Conservation (phyloP, 345 rosid genomes). For the Citrus australasica region DNA sequence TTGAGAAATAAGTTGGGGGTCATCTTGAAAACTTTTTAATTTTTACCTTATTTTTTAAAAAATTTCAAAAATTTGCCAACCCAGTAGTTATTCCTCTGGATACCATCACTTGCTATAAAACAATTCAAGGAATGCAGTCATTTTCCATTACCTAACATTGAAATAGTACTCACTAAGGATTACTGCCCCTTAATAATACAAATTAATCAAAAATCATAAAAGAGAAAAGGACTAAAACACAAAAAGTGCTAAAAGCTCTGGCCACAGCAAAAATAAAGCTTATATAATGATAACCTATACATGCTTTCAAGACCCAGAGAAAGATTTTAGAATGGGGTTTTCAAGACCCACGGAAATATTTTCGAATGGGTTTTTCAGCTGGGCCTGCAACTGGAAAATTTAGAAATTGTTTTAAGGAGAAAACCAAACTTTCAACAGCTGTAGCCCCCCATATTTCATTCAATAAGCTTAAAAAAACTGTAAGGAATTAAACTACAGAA, state of each 20-base stretch:
- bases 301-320: not conserved
- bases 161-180: not conserved
- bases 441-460: not conserved
- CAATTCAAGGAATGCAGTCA: not conserved
- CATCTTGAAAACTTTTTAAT: too few relatives aligned
- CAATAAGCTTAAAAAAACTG: not conserved
- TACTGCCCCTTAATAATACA: not conserved
- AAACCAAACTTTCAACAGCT: not conserved
- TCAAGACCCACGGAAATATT: not conserved
- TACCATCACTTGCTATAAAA: not conserved
- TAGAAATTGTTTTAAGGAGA: not conserved
- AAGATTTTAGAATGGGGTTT: not conserved
- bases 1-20: too few relatives aligned
- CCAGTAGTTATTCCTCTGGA: too few relatives aligned
- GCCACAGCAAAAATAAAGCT: not conserved
- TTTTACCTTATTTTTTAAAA: too few relatives aligned
- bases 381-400: not conserved
- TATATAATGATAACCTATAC: not conserved
- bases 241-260: not conserved
- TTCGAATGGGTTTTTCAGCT: not conserved
- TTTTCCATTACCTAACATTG: constrained; percentile 1
- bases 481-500: not conserved
- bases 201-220: not conserved
- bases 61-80: too few relatives aligned
- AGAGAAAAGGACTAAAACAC: not conserved